phyloP scores from a whole-genome alignment of 345 rosid species.

The Pistacia integerrima region DNA sequence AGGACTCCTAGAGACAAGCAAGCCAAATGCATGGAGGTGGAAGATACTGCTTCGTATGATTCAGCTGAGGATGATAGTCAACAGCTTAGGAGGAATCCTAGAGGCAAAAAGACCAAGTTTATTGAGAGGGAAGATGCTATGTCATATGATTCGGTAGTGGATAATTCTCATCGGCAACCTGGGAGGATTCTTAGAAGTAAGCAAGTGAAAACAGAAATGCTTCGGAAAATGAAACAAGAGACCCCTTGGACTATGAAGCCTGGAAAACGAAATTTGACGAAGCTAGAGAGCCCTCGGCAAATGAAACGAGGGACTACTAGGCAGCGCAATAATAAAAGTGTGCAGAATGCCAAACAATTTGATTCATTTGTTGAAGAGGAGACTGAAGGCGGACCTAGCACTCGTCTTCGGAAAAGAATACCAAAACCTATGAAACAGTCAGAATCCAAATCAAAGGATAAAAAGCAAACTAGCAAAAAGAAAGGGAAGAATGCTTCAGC shows the following conservation, averaged over 20 bases:
- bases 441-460: constrained; percentile 42
- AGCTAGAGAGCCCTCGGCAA: constrained; percentile 24
- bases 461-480: constrained; percentile 53
- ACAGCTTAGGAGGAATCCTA: constrained; percentile 30
- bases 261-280: constrained; percentile 14
- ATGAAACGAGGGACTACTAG: constrained; percentile 42
- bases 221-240: constrained; percentile 16
- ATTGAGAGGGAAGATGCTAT: constrained; percentile 44
- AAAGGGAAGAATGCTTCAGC: constrained; percentile 37
- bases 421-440: constrained; percentile 42
- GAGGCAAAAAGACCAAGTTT: constrained; percentile 29
- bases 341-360: constrained; percentile 24
- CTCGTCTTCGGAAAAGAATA: constrained; percentile 69
- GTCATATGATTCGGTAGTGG: constrained; percentile 54
- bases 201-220: constrained; percentile 21
- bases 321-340: constrained; percentile 32
- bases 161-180: constrained; percentile 25
- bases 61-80: constrained; percentile 33
- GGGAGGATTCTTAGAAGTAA: constrained; percentile 36
- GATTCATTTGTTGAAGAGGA: constrained; percentile 40
- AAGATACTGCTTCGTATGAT: constrained; percentile 39
- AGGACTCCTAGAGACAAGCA: constrained; percentile 33
- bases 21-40: constrained; percentile 35
- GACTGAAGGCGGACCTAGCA: constrained; percentile 71
- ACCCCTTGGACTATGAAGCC: constrained; percentile 12